Conservation (phyloP, 495 filamentous ascomycete species). For the Thozetella sp. region DNA sequence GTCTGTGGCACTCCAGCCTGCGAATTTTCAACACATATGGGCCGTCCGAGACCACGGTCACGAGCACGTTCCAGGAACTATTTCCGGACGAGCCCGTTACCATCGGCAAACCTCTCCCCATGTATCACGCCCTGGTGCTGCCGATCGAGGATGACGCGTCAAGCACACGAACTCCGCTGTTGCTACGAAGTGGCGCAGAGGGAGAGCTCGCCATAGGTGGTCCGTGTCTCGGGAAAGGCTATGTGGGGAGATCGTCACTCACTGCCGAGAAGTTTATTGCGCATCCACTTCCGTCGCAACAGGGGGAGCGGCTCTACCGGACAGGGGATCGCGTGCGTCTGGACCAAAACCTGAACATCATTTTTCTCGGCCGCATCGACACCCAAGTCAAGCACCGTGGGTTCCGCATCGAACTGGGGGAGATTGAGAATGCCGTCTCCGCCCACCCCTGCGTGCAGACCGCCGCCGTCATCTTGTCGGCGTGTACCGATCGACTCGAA, state of each 20-base stretch:
- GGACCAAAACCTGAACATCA: slow-evolving; percentile 59
- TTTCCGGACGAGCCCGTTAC: neutral
- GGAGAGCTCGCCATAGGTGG: slow-evolving; percentile 14
- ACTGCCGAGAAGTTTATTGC: slow-evolving; percentile 37
- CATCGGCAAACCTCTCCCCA: neutral
- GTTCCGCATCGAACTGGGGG: slow-evolving; percentile 35
- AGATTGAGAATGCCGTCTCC: slow-evolving; percentile 29
- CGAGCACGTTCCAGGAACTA: neutral
- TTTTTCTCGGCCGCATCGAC: slow-evolving; percentile 33
- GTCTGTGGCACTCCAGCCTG: neutral
- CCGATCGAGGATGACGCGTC: neutral
- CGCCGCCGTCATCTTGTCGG: neutral
- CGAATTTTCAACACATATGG: neutral
- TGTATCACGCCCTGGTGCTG: neutral
- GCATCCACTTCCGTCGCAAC: slow-evolving; percentile 28
- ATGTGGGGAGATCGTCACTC: slow-evolving; percentile 61
- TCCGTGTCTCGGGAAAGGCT: slow-evolving; percentile 68
- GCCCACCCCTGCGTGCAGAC: neutral
- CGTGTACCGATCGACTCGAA: neutral
- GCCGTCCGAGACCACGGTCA: neutral
- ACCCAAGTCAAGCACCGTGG: slow-evolving; percentile 39
- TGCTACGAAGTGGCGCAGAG: neutral
- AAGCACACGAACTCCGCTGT: neutral
- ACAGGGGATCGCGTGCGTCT: slow-evolving; percentile 60
- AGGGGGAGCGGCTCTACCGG: slow-evolving; percentile 69